phyloP scores from a whole-genome alignment of 2,329 filamentous ascomycete genomes.

The Dothistroma pini region DNA sequence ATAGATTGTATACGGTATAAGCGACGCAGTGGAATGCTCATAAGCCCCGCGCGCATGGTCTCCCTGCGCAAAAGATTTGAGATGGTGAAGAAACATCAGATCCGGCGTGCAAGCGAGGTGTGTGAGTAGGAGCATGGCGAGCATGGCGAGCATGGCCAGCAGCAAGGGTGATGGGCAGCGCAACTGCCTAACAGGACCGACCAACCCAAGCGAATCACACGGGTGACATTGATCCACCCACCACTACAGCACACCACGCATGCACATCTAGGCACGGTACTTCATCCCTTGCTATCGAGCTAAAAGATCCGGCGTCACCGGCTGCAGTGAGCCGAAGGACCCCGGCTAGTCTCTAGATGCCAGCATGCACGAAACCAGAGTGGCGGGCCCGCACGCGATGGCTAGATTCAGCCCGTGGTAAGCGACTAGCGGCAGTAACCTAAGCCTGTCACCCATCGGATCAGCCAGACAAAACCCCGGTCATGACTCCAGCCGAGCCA shows the following conservation, averaged over 20 bases:
- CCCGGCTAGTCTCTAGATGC: neutral
- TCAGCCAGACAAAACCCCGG: too few relatives aligned
- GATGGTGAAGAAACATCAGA: neutral
- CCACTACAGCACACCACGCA: too few relatives aligned
- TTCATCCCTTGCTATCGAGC: constrained; percentile 1
- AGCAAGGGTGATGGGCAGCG: neutral
- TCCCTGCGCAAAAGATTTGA: neutral
- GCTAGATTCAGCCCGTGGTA: neutral
- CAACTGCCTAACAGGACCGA: neutral
- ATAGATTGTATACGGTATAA: neutral
- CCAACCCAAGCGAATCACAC: constrained; percentile 1
- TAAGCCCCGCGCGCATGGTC: neutral
- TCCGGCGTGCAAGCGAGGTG: constrained; percentile 1
- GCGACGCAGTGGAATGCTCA: neutral
- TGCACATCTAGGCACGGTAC: neutral
- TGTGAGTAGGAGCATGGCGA: neutral
- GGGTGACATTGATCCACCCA: too few relatives aligned
- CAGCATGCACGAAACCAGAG: neutral
- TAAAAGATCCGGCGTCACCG: constrained; percentile 6
- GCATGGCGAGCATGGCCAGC: neutral
- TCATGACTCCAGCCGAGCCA: neutral
- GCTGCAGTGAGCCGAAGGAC: constrained; percentile 5
- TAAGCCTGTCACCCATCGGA: too few relatives aligned
- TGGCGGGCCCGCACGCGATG: neutral
- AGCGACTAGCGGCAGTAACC: too few relatives aligned